A percentile compares a stretch with the other conserved stretches of the same genome.
Conservation (phyloP, 2,329 filamentous ascomycete genomes). For the Colletotrichum kahawae region DNA sequence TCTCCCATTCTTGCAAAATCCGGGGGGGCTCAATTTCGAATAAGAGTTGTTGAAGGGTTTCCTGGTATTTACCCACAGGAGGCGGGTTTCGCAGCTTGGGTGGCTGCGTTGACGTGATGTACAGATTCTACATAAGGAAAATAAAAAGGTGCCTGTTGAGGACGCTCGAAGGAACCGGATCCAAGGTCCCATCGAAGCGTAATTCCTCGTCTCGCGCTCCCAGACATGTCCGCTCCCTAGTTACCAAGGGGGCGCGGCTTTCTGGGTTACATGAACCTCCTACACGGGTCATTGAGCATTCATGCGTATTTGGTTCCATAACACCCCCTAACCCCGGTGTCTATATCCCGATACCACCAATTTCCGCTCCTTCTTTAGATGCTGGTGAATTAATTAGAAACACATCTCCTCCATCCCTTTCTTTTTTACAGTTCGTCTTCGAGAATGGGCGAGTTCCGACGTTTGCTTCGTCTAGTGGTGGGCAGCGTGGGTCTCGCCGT, state of each 20-base stretch:
- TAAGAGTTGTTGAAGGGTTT: not conserved
- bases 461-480: constrained; percentile 57
- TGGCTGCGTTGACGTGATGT: constrained; percentile 23
- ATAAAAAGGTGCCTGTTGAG: constrained; percentile 14
- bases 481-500: constrained; percentile 66
- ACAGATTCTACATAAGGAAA: constrained; percentile 27
- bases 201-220: constrained; percentile 2
- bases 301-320: constrained; percentile 7
- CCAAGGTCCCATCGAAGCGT: not conserved
- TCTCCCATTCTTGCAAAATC: not conserved
- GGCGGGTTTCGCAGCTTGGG: constrained; percentile 14
- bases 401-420: not conserved
- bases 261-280: constrained; percentile 13
- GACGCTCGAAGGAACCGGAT: not conserved
- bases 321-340: constrained; percentile 5
- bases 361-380: constrained; percentile 18
- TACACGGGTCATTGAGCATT: constrained; percentile 14
- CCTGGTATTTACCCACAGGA: constrained; percentile 20
- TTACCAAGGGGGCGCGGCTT: not conserved
- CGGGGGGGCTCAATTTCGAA: not conserved
- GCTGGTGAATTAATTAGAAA: constrained; percentile 19
- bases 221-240: not conserved
- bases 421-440: not conserved
- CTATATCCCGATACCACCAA: constrained; percentile 12
- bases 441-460: not conserved